Evolutionary conservation across 148 eudicot species (phyloP), one percentile per base, ranked within the genome.

Genomic region (Spergularia bocconei): DNA sequence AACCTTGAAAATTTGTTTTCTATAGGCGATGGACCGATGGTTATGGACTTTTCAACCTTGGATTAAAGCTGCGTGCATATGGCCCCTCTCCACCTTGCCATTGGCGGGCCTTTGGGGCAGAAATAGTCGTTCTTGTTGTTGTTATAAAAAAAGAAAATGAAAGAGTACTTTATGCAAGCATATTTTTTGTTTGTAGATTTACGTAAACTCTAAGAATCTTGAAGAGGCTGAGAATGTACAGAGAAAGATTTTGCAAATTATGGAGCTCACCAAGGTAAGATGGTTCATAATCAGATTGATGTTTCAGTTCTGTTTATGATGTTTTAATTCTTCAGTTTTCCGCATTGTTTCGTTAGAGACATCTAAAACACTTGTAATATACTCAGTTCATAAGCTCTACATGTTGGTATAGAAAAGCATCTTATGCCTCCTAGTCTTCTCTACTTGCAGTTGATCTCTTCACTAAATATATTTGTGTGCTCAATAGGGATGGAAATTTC

Each of bases 251-350:
- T 73, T 95, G 81, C 94, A 92, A 70, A 81, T 85, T 63, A 77
- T 92, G 92, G 99, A 92, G 85, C 56, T 95, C 80, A 82, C 91
- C 69, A 95, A 95, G 98, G 99, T 95, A 79, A 70, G 73, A n/a
- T 11, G 47, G 51, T 76, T 23, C n/a, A 62, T 67, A 51, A 15
- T 33, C 9, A 62, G 67, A 15, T 57, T 58, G 23, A 63, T 13
- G 57, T 76, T 64, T 55, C 38, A 38, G n/a, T 69, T 61, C 39
- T 10, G 23, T 47, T 15, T 25, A 5, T 56, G 61, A 33, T 76
- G 29, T 14, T 33, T 44, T 74, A 39, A 48, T 39, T 68, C 68
- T 21, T 62, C 38, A 21, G 29, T 52, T 67, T 60, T 5, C 58
- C 4, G 33, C 16, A n/a, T 23, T 47, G 19, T 13, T 29, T 69